Conservation (phyloP, 2,329 filamentous ascomycete species). For the Parafenestella ontariensis region DNA sequence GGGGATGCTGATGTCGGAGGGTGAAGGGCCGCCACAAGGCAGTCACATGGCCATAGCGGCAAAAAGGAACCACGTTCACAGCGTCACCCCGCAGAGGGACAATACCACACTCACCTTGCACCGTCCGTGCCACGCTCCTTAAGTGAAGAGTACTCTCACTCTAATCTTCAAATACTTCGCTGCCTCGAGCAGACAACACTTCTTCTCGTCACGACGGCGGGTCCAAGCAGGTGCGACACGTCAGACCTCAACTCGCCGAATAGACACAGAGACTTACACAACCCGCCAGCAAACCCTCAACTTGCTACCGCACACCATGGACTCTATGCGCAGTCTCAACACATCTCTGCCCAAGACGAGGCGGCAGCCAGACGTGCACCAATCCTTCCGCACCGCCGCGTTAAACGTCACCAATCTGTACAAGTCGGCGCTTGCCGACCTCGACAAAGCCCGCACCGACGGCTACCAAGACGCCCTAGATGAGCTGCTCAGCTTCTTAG, state of each 20-base stretch:
- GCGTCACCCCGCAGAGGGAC: background rate
- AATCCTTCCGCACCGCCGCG: conserved; percentile 90
- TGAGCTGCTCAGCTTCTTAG: conserved; percentile 84
- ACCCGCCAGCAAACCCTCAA: background rate
- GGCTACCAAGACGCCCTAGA: conserved; percentile 96
- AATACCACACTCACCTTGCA: background rate
- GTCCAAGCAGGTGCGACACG: conserved; percentile 6
- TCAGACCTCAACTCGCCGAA: background rate
- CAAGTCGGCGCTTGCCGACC: conserved; percentile 83
- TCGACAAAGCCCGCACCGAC: conserved; percentile 75
- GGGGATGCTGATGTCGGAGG: background rate
- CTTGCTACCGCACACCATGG: conserved; percentile 33
- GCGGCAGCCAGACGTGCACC: conserved; percentile 66
- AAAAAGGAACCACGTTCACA: background rate
- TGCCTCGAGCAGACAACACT: conserved; percentile 8
- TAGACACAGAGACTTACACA: background rate
- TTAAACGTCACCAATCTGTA: conserved; percentile 96
- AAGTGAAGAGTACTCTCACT: background rate
- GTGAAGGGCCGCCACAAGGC: background rate
- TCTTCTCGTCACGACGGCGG: background rate
- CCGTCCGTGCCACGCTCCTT: conserved; percentile 10
- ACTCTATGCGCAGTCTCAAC: conserved; percentile 53
- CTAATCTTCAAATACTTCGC: background rate
- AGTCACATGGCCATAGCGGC: background rate
- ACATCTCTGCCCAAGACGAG: conserved; percentile 48